These are phyloP conservation scores for Retiboletus flavoniger DNA, from an alignment of 1,284 basidiomycete species.

Conservation along the genomic window DNA sequence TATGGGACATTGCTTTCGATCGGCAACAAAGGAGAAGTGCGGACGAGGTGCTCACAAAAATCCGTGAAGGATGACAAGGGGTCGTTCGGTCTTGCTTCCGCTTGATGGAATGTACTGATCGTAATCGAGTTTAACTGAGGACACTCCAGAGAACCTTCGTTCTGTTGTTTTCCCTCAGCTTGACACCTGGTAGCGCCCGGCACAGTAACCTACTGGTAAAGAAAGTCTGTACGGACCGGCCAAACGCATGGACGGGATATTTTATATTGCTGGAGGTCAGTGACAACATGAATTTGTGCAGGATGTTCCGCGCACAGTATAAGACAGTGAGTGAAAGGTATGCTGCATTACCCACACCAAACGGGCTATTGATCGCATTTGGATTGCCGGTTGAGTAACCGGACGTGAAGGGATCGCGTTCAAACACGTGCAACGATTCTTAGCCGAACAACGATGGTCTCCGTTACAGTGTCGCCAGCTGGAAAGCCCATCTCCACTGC, in stretches of 20 bases:
- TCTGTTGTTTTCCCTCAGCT: slow-evolving; percentile 21
- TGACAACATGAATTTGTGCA: slow-evolving; percentile 10
- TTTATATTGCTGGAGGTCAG: slow-evolving; percentile 1
- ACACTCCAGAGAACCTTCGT: slow-evolving; percentile 20
- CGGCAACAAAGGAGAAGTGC: neutral
- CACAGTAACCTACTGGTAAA: slow-evolving; percentile 11
- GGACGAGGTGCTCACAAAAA: slow-evolving; percentile 49
- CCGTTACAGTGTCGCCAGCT: slow-evolving; percentile 53
- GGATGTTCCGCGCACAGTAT: neutral
- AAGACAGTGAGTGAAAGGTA: neutral
- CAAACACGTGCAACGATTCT: neutral
- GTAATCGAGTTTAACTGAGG: slow-evolving; percentile 44
- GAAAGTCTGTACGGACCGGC: neutral
- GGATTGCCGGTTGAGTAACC: slow-evolving; percentile 10
- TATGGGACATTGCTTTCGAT: slow-evolving; percentile 27
- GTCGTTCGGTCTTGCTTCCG: slow-evolving; percentile 41
- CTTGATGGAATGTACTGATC: slow-evolving; percentile 43
- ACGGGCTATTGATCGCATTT: neutral
- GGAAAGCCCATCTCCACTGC: slow-evolving; percentile 47
- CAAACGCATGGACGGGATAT: neutral
- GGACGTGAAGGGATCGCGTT: neutral
- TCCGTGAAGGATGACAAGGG: slow-evolving; percentile 67
- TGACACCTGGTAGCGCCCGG: neutral
- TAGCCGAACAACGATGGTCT: slow-evolving; percentile 46
- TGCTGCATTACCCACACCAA: no score